These are phyloP conservation scores for Aspergillus caelatus DNA, from an alignment of 2,329 filamentous ascomycete species.

Conservation along the genomic window DNA sequence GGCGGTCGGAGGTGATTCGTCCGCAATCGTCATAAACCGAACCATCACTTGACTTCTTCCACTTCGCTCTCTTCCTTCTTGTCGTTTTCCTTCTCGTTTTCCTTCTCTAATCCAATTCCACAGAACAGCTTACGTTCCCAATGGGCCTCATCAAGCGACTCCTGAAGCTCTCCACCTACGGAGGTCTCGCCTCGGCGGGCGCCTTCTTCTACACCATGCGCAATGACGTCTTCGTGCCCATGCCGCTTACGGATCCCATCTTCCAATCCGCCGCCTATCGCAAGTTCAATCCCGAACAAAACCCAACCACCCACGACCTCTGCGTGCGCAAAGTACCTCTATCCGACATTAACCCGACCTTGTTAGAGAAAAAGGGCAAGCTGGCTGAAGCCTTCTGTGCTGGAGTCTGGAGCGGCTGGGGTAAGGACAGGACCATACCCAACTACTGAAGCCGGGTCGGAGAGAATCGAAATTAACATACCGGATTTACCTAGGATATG, in stretches of 20 bases:
- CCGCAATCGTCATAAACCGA: background rate
- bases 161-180: slow-evolving; percentile 49
- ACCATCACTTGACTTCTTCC: slow-evolving; percentile 4
- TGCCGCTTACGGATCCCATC: slow-evolving; percentile 63
- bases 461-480: background rate
- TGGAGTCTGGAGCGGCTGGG: slow-evolving; percentile 67
- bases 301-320: slow-evolving; percentile 66
- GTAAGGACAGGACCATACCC: slow-evolving; percentile 40
- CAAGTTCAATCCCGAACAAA: slow-evolving; percentile 63
- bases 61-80: slow-evolving; percentile 1
- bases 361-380: slow-evolving; percentile 63
- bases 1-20: slow-evolving; percentile 2
- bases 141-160: slow-evolving; percentile 58
- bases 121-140: slow-evolving; percentile 2
- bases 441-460: background rate
- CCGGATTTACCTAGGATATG: slow-evolving; percentile 33
- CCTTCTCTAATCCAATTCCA: background rate
- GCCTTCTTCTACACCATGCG: slow-evolving; percentile 58
- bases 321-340: slow-evolving; percentile 66
- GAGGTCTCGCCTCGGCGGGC: slow-evolving; percentile 54
- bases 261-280: slow-evolving; percentile 61
- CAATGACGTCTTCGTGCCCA: slow-evolving; percentile 59
- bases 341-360: slow-evolving; percentile 64
- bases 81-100: background rate
- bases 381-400: slow-evolving; percentile 68